Evolutionary conservation across 352 stramenopile genomes (phyloP), one percentile per base, ranked within the genome.

Genomic region (Pythium grandisporangium): DNA sequence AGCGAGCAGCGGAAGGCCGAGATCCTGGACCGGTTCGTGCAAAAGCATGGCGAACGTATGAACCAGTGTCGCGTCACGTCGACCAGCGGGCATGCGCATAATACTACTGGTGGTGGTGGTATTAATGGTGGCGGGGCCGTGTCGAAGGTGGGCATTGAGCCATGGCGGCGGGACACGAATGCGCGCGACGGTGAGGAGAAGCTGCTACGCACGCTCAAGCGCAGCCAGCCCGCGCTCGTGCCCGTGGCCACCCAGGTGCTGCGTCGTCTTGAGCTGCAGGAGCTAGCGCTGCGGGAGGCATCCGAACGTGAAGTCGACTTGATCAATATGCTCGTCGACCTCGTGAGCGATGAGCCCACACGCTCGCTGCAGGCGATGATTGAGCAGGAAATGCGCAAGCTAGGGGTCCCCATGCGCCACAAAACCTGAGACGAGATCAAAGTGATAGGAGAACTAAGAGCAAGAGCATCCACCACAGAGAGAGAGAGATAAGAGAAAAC

Each of bases 31-130:
- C 55, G 56, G 21, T 91, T 91, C 49, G 70, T 91, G 29, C 59
- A 77, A 45, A 91, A 91, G 43, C 77, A 91, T 21, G 77, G 77
- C 16, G 66, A 84, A 36, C 69, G 70, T 30, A 83, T 87, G 68
- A 68, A 55, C 24, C 67, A 65, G 30, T 20, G 79, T 11, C 58
- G 55, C 2, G 52, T 36, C 8, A 12, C 16, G 7, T 32, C 27
- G 8, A 32, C 8, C 14, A n/a, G n/a, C n/a, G n/a, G n/a, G n/a
- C n/a, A n/a, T n/a, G n/a, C n/a, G n/a, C n/a, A n/a, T n/a, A n/a
- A n/a, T n/a, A n/a, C n/a, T n/a, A n/a, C n/a, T n/a, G 20, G 24
- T 35, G 29, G 37, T 30, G 19, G 16, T 14, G 44, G 29, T 2
- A 12, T 40, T 29, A 48, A 48, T 34, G 48, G 45, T 17, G 23